phyloP scores from a whole-genome alignment of 2,329 filamentous ascomycete genomes.

The Colletotrichum sp. region DNA sequence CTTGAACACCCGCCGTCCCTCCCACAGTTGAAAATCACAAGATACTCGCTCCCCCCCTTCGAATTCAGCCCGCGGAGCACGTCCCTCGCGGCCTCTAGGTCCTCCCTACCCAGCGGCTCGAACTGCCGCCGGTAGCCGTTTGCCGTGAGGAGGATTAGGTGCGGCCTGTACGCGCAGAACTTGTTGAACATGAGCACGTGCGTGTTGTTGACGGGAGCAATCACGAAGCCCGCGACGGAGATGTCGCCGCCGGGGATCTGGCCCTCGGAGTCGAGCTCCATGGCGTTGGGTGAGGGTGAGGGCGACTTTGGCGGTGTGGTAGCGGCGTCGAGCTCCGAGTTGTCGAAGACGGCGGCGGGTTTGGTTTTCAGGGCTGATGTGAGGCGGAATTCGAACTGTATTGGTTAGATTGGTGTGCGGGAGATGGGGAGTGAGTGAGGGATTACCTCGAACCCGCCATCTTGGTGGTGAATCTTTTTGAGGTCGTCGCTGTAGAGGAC shows the following conservation, averaged over 20 bases:
- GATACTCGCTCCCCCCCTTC: constrained; percentile 28
- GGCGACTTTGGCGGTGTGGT: background rate
- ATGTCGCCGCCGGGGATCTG: constrained; percentile 43
- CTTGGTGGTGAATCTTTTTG: background rate
- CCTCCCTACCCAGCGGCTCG: constrained; percentile 42
- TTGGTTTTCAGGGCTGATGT: constrained; percentile 12
- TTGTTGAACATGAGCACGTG: constrained; percentile 54
- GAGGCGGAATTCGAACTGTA: constrained; percentile 15
- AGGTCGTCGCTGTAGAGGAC: constrained; percentile 8
- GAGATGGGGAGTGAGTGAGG: background rate
- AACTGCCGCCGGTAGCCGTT: constrained; percentile 52
- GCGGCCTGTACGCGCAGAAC: constrained; percentile 52
- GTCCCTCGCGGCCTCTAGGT: constrained; percentile 39
- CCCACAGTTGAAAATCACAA: constrained; percentile 53
- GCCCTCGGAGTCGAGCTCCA: background rate
- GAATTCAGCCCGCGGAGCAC: background rate
- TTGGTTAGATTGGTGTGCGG: background rate
- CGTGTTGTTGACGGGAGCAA: constrained; percentile 41
- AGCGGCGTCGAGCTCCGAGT: background rate
- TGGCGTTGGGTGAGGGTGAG: background rate
- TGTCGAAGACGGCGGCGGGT: background rate
- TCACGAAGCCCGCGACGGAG: constrained; percentile 43
- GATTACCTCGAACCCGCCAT: constrained; percentile 2
- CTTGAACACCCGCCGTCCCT: constrained; percentile 48
- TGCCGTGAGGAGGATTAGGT: constrained; percentile 50